Conservation (phyloP, 148 eudicot genomes). For the Pharnaceum exiguum region DNA sequence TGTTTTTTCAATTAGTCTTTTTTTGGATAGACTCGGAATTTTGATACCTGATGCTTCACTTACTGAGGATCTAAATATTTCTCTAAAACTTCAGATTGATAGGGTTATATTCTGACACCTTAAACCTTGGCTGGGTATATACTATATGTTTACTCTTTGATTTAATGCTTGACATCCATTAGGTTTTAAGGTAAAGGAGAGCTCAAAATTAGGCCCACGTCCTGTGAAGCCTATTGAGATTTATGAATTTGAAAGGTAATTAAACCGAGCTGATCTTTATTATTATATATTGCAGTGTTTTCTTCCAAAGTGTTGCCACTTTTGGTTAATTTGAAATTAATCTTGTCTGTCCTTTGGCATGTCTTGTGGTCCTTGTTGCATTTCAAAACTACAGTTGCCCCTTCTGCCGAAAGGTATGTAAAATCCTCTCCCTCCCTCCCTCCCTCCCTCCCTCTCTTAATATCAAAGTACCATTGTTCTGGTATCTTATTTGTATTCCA, state of each 20-base stretch:
- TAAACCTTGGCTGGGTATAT: too few relatives aligned
- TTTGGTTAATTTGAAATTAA: neutral
- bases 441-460: neutral
- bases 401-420: constrained; percentile 86
- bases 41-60: too few relatives aligned
- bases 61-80: too few relatives aligned
- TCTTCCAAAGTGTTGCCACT: neutral
- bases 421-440: neutral
- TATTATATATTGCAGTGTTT: neutral
- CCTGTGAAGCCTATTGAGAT: constrained; percentile 93
- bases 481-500: neutral
- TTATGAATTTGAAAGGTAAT: constrained; percentile 91
- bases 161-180: neutral
- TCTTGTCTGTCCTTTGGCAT: constrained; percentile 8
- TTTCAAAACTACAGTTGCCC: constrained; percentile 70
- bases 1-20: neutral
- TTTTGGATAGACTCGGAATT: neutral
- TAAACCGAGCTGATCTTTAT: neutral
- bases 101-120: too few relatives aligned
- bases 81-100: too few relatives aligned
- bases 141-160: neutral
- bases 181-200: constrained; percentile 86
- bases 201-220: constrained; percentile 81
- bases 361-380: constrained; percentile 6
- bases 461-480: neutral